Conservation (phyloP, 306 rosid genomes). For the Trichosanthes truncata region DNA sequence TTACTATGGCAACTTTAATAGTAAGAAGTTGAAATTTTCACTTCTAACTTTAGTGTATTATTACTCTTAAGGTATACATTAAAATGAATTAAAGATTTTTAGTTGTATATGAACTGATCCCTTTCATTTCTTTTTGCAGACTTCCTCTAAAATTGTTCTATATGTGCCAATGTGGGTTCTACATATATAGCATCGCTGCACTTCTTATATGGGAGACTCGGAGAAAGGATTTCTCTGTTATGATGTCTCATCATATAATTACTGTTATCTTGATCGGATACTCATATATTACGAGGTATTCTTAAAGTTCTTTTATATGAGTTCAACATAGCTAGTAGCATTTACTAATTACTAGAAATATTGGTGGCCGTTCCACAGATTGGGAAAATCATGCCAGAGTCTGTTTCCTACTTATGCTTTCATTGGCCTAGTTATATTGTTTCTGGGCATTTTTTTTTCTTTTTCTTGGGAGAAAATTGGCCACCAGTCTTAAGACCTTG, state of each 20-base stretch:
- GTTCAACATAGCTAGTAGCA: background rate
- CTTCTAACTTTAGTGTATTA: background rate
- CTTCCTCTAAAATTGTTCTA: constrained; percentile 54
- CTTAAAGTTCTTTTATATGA: background rate
- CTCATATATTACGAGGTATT: constrained; percentile 76
- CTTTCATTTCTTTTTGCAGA: constrained; percentile 40
- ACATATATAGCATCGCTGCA: constrained; percentile 79
- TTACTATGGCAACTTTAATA: background rate
- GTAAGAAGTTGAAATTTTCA: background rate
- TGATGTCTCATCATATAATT: constrained; percentile 94
- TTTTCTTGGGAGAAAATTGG: background rate
- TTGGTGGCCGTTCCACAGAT: background rate
- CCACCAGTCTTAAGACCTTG: background rate
- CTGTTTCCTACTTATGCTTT: background rate
- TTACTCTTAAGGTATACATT: background rate
- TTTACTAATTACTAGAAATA: background rate
- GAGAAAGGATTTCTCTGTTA: constrained; percentile 90
- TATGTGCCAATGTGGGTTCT: constrained; percentile 94
- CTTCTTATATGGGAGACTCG: constrained; percentile 91
- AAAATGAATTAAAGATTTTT: background rate
- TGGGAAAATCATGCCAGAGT: background rate
- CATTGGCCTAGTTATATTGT: background rate
- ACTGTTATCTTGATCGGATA: constrained; percentile 64
- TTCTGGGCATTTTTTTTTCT: background rate
- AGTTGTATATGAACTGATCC: constrained; percentile 17